A percentile compares a stretch with the other conserved stretches of the same genome.
Evolutionary conservation across 805 yeast genomes (phyloP).

Genomic region (Yamadazyma olivae): DNA sequence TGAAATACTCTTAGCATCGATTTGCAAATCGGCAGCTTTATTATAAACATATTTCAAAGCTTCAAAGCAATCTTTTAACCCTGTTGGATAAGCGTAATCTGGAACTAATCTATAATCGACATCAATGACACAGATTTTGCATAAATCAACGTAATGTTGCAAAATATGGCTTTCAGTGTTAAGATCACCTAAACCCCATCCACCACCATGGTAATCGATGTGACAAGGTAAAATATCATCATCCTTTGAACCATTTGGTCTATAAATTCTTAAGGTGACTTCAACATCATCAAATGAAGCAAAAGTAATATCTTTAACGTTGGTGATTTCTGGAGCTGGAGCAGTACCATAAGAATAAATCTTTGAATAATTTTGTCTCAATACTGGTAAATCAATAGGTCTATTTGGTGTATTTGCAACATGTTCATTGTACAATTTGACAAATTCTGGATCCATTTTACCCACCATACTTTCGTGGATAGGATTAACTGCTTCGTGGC

Average conservation of each 20-base stretch:
- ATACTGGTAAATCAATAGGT: slow-evolving; percentile 22
- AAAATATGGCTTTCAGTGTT: slow-evolving; percentile 25
- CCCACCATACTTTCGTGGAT: slow-evolving; percentile 22
- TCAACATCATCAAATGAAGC: slow-evolving; percentile 20
- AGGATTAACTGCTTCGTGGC: slow-evolving; percentile 18
- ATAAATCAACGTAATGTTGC: slow-evolving; percentile 20
- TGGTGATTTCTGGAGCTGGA: slow-evolving; percentile 20
- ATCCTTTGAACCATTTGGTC: slow-evolving; percentile 22
- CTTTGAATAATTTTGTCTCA: slow-evolving; percentile 31
- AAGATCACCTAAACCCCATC: slow-evolving; percentile 29
- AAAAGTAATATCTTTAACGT: slow-evolving; percentile 24
- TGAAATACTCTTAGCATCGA: slow-evolving; percentile 19
- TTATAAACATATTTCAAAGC: slow-evolving; percentile 22
- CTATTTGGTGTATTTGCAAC: slow-evolving; percentile 24
- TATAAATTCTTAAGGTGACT: slow-evolving; percentile 23
- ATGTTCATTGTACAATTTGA: slow-evolving; percentile 26
- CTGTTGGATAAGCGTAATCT: slow-evolving; percentile 23
- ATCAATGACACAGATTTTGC: slow-evolving; percentile 24
- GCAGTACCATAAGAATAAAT: slow-evolving; percentile 34
- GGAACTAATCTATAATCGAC: slow-evolving; percentile 29
- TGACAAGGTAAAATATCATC: slow-evolving; percentile 24
- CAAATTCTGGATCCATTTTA: slow-evolving; percentile 34
- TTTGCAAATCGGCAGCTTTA: slow-evolving; percentile 16
- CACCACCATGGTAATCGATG: slow-evolving; percentile 32
- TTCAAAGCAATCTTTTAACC: slow-evolving; percentile 23